Base-by-base conservation (phyloP, 805 yeast species). In the Saccharomycopsis sp. region DNA sequence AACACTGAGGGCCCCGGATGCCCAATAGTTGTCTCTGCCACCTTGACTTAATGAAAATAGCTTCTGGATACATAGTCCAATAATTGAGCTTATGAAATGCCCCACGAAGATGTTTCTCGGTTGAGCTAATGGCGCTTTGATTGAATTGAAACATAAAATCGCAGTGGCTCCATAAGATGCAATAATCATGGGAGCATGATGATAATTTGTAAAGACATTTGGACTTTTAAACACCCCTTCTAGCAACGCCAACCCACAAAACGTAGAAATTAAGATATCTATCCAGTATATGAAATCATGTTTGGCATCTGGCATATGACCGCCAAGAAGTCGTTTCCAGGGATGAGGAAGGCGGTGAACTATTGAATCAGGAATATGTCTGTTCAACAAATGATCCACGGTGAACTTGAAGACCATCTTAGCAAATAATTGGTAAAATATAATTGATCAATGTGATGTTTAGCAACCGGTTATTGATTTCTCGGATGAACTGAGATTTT, bases 151-250 rank as follows among this genome's bases (percentile, higher is more conserved):
- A 34, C 75, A 61, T 9, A 80, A 61, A 28, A 80, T 71, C 1
- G 84, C 81, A 2, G 79, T 64, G 0, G 87, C 87, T 0, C 81
- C 86, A 51, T 75, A 75, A 51, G 71, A 63, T 2, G 79, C 80
- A 32, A 75, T 61, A n/a, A 75, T 64, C 8, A 65, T 54, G 2
- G 79, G 79, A 0, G 74, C 70, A 41, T 61, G 54, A 53, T 67
- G 65, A 2, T 38, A 39, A 17, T 50, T 38, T 3, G 60, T 54
- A 51, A 74, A 73, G 0, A 64, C 70, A 0, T 65, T 62, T 4
- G 56, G 50, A 29, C 50, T 49, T 48, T 57, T 60, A 54, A 74
- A 75, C 0, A 75, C 63, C 0, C 70, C 78, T 54, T 70, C 76
- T 8, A 74, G 45, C 2, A 69, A 51, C 7, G 70, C 57, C 1